These are phyloP conservation scores for Nicotiana rustica DNA, from an alignment of 305 asterid species.

Conservation along the genomic window DNA sequence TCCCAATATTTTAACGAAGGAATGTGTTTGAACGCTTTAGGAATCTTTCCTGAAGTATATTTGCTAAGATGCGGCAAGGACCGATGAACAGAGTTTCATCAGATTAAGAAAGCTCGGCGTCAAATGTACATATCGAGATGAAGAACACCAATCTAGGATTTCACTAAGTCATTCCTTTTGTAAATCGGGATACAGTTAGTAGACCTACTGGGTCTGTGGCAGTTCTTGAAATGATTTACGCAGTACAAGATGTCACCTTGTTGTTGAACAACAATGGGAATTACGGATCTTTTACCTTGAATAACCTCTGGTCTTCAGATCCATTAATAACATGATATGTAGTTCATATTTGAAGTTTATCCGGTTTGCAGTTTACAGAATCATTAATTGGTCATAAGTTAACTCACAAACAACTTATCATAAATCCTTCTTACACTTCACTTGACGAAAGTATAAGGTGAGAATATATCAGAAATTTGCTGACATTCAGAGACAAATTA, in stretches of 20 bases:
- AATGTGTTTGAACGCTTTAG: conserved; percentile 91
- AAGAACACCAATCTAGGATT: conserved; percentile 34
- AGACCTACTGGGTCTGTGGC: conserved; percentile 35
- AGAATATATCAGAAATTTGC: background rate
- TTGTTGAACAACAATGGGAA: conserved; percentile 29
- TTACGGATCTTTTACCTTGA: conserved; percentile 28
- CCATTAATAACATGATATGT: conserved; percentile 23
- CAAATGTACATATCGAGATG: conserved; percentile 40
- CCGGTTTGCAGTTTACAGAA: background rate
- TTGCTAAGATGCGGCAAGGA: conserved; percentile 64
- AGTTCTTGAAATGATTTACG: conserved; percentile 32
- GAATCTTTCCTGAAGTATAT: conserved; percentile 92
- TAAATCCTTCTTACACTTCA: background rate
- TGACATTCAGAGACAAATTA: background rate
- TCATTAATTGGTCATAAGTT: background rate
- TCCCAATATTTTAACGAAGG: conserved; percentile 86
- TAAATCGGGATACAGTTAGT: conserved; percentile 39
- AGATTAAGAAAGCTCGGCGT: conserved; percentile 36
- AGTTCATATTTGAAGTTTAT: conserved; percentile 5
- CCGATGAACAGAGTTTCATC: conserved; percentile 38
- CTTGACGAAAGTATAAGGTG: background rate
- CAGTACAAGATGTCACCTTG: conserved; percentile 35
- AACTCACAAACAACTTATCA: background rate
- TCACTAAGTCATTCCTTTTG: conserved; percentile 36
- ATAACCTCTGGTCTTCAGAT: conserved; percentile 35